A percentile compares a stretch with the other conserved stretches of the same genome.
Conservation (phyloP, 192 early-diverging fungal species). For the Chytriomyces hyalinus region DNA sequence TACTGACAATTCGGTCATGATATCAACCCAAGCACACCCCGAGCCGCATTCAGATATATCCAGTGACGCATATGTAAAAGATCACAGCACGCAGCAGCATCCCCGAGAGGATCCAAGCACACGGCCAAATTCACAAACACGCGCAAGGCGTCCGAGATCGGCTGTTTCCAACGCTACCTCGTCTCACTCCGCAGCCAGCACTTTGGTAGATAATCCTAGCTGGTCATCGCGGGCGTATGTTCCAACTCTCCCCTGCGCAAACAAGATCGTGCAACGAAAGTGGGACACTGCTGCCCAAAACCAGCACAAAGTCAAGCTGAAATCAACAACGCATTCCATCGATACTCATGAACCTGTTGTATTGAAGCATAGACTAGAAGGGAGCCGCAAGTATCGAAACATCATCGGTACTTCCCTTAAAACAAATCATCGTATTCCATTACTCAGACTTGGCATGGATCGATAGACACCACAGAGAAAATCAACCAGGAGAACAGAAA, state of each 20-base stretch:
- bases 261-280: conserved; percentile 34
- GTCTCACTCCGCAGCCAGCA: too few species aligned
- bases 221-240: conserved; percentile 30
- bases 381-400: conserved; percentile 8
- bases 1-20: not conserved
- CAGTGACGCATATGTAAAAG: too few species aligned
- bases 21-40: not conserved
- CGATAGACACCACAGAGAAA: conserved; percentile 10
- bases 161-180: too few species aligned
- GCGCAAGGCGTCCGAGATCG: too few species aligned
- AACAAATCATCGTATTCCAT: not conserved
- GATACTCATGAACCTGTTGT: conserved; percentile 5
- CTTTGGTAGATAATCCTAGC: not conserved
- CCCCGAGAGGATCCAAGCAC: not conserved
- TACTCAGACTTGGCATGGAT: not conserved
- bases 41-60: too few species aligned
- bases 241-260: conserved; percentile 31
- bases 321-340: conserved; percentile 4
- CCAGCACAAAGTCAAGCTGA: conserved; percentile 14
- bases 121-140: too few species aligned
- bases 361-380: conserved; percentile 10
- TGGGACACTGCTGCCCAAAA: conserved; percentile 11
- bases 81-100: not conserved
- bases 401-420: conserved; percentile 12
- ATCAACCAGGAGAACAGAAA: conserved; percentile 34